phyloP scores from a whole-genome alignment of 345 rosid species.

The Luvunga scandens region DNA sequence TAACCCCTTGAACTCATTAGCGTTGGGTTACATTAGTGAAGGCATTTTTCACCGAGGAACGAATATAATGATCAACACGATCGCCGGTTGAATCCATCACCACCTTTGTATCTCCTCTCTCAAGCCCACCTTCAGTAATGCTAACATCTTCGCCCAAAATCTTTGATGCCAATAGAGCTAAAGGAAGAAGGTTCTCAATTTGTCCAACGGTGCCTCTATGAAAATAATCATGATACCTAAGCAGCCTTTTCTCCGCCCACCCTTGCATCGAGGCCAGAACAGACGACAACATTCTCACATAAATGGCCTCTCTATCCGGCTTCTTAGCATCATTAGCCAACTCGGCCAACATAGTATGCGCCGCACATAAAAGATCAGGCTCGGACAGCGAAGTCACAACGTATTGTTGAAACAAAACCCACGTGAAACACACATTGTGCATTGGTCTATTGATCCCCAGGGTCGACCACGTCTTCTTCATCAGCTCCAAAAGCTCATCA shows the following conservation, averaged over 20 bases:
- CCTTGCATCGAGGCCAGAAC: constrained; percentile 67
- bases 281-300: constrained; percentile 55
- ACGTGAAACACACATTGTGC: constrained; percentile 76
- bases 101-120: constrained; percentile 42
- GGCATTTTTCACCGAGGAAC: constrained; percentile 68
- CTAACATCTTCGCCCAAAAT: constrained; percentile 66
- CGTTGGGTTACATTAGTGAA: constrained; percentile 53
- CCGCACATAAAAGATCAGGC: constrained; percentile 71
- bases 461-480: constrained; percentile 92
- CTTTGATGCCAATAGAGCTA: constrained; percentile 63
- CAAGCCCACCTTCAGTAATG: constrained; percentile 44
- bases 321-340: constrained; percentile 75
- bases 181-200: constrained; percentile 66
- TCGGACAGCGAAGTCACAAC: constrained; percentile 60
- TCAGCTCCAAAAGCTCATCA: constrained; percentile 79
- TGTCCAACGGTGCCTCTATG: constrained; percentile 52
- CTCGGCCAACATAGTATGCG: constrained; percentile 72
- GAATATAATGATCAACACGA: constrained; percentile 66
- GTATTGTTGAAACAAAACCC: constrained; percentile 90
- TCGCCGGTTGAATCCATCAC: constrained; percentile 51
- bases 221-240: constrained; percentile 69
- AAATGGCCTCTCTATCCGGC: constrained; percentile 57
- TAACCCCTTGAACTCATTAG: not conserved
- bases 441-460: constrained; percentile 64
- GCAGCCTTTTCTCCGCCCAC: constrained; percentile 83